phyloP scores from a whole-genome alignment of 2,329 filamentous ascomycete genomes.

The Cordyceps cicadae region DNA sequence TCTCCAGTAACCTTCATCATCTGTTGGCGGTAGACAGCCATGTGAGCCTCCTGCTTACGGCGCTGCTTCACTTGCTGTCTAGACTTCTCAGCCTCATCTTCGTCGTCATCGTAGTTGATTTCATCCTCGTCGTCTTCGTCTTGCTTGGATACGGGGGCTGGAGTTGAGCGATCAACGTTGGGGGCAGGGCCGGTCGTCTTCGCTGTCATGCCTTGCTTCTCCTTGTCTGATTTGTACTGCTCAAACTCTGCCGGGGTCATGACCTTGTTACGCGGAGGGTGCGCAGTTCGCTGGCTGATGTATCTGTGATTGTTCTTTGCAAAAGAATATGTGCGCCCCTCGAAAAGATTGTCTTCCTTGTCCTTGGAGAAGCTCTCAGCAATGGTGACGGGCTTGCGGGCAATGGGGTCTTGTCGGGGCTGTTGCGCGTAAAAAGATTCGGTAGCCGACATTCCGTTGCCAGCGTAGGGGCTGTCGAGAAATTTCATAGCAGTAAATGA shows the following conservation, averaged over 20 bases:
- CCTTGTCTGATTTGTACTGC: slow-evolving; percentile 66
- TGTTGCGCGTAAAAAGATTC: slow-evolving; percentile 11
- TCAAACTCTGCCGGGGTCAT: slow-evolving; percentile 90
- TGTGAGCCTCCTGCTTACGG: slow-evolving; percentile 81
- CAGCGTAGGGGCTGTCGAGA: slow-evolving; percentile 24
- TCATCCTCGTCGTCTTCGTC: slow-evolving; percentile 58
- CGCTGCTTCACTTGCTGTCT: slow-evolving; percentile 67
- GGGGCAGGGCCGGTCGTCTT: slow-evolving; percentile 26
- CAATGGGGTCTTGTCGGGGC: slow-evolving; percentile 13
- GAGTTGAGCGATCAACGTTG: neutral
- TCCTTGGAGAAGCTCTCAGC: slow-evolving; percentile 22
- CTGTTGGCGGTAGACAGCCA: slow-evolving; percentile 82
- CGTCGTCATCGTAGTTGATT: slow-evolving; percentile 61
- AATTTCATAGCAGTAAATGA: slow-evolving; percentile 42
- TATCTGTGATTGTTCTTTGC: slow-evolving; percentile 30
- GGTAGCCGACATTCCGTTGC: slow-evolving; percentile 10
- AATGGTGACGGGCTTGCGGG: slow-evolving; percentile 11
- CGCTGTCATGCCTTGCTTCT: slow-evolving; percentile 42
- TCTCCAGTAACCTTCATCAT: slow-evolving; percentile 96
- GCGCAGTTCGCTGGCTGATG: slow-evolving; percentile 24
- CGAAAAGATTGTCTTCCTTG: slow-evolving; percentile 50
- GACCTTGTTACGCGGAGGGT: slow-evolving; percentile 57
- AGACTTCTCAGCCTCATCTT: slow-evolving; percentile 71
- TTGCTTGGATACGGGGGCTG: slow-evolving; percentile 19
- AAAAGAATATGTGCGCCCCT: slow-evolving; percentile 34